A percentile compares a stretch with the other conserved stretches of the same genome.
Conservation (phyloP, 1,284 basidiomycete species). For the Gomphus sp. region DNA sequence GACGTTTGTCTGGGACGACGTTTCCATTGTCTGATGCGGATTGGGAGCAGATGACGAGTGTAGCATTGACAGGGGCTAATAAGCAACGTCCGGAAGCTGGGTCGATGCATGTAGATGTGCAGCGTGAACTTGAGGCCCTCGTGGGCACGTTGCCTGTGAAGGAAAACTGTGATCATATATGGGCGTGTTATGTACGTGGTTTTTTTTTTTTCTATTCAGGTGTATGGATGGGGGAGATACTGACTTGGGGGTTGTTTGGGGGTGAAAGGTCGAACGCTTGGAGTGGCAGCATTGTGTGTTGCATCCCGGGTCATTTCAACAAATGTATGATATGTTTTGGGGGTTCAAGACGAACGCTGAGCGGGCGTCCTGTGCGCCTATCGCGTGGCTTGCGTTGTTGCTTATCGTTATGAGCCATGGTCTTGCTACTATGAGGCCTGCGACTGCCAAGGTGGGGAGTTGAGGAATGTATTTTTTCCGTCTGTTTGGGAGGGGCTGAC, state of each 20-base stretch:
- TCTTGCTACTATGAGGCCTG: conserved; percentile 10
- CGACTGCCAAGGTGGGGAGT: neutral
- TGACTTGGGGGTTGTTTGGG: too few relatives aligned
- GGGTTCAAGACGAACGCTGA: neutral
- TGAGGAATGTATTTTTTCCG: neutral
- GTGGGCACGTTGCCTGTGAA: neutral
- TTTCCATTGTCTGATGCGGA: conserved; percentile 6
- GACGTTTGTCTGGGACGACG: neutral
- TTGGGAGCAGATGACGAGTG: conserved; percentile 7
- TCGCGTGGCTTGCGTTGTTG: conserved; percentile 10
- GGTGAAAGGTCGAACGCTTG: conserved; percentile 8
- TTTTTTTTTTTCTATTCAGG: neutral
- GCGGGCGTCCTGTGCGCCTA: conserved; percentile 8
- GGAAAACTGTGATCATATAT: conserved; percentile 7
- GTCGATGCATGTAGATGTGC: conserved; percentile 3
- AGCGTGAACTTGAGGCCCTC: conserved; percentile 1
- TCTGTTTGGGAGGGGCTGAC: neutral
- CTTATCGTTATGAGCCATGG: conserved; percentile 10
- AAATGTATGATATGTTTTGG: conserved; percentile 11
- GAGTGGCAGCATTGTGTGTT: conserved; percentile 12
- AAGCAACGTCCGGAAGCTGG: conserved; percentile 2
- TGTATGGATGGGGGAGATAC: too few relatives aligned
- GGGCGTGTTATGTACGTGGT: conserved; percentile 11
- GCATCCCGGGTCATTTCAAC: conserved; percentile 8
- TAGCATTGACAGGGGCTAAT: neutral